Evolutionary conservation across 2,329 filamentous ascomycete genomes (phyloP), one percentile per base, ranked within the genome.

Genomic region (Ophiostoma angusticollis): DNA sequence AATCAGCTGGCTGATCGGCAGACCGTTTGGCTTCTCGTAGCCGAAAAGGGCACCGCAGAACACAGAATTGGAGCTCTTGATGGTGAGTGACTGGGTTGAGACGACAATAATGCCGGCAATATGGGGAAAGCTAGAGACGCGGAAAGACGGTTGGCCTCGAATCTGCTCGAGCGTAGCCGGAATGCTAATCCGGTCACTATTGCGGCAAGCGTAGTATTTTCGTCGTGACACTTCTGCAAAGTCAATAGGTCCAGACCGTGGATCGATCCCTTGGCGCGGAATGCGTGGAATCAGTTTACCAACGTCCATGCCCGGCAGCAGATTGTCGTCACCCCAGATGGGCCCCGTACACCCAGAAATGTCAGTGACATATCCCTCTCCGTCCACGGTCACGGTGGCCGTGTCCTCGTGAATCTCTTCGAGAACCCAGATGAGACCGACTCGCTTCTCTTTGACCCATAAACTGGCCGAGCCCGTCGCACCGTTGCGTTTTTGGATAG

Each of bases 371-470:
- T 72, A 69, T 30, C 85, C 86, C 21, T 84, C 78, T 41, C 86
- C 79, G 53, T 93, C 83, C 16, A 93, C 69, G 9, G 67, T 70
- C 31, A 98, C 61, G 44, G 76, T 73, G 4, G 84, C 86, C 28
- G 91, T 79, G 55, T 98, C 87, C 59, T 98, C 91, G 40, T 89
- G 84, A 44, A 98, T 96, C 60, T 98, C 91, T 57, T 98, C 91
- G 2, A 98, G 63, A 8, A 98, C 91, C 91, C 91, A 98, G 44
- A 98, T 96, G 43, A 98, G 62, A 9, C 89, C 87, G 37, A 85
- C 78, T 35, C 80, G 75, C 60, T 98, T 98, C 59, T 98, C 91
- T 63, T 98, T 98, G 4, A 98, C 91, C 91, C 91, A 98, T 28
- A 98, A 64, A 59, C 87, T 96, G 27, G 91, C 91, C 42, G 91